Evolutionary conservation across 2,329 filamentous ascomycete genomes (phyloP), one percentile per base, ranked within the genome.

Genomic region (Sphaerulina vaccinii): DNA sequence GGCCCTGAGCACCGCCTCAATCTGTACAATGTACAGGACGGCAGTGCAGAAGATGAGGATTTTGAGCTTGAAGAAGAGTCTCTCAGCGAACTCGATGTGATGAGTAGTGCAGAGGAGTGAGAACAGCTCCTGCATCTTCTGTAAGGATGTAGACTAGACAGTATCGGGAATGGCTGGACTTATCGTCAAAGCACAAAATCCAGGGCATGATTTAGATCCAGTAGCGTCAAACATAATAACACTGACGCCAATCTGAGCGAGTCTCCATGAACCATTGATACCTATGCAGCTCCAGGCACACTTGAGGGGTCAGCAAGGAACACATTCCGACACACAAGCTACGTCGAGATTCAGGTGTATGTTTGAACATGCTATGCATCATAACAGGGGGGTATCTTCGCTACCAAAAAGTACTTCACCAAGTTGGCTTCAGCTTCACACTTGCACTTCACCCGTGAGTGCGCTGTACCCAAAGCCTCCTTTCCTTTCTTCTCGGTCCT

Each of bases 321-420:
- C n/a, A n/a, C n/a, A n/a, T n/a, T n/a, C n/a, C n/a, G n/a, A n/a
- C n/a, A n/a, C n/a, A n/a, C n/a, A n/a, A n/a, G n/a, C n/a, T n/a
- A n/a, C n/a, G n/a, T n/a, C n/a, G n/a, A 27, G 10, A 27, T 27
- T 6, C 10, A 27, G 5, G 24, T 5, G 10, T 10, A 27, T 27
- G 24, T 10, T 27, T 27, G 6, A 27, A 10, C 10, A 6, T 27
- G 24, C 5, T 27, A 27, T 10, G 10, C 24, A 27, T 27, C 24
- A 10, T 27, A 6, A 36, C 33, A n/a, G 35, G 40, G 44, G 45
- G 45, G 23, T 39, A 48, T 48, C 45, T 39, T 48, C 21, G 45
- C 33, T 39, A 44, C 27, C 23, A 39, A 48, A 6, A 27, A 5
- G n/a, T 21, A 11, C 29, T 18, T 21, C n/a, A 18, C 19, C 27